Conservation (phyloP, 2,329 filamentous ascomycete species). For the Chaetomium globosum region DNA sequence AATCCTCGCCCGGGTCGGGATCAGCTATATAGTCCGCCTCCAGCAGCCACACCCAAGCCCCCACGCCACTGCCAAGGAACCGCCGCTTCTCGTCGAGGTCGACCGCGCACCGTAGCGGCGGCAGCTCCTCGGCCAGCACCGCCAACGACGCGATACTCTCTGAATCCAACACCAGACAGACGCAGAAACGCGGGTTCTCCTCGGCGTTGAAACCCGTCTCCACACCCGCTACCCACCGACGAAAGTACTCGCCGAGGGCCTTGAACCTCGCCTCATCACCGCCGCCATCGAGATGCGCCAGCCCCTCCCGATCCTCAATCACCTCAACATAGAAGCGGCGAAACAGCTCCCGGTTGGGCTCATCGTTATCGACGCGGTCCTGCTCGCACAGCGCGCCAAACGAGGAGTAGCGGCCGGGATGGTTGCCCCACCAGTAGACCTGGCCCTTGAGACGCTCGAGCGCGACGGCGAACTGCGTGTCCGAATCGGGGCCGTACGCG, state of each 20-base stretch:
- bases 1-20: slow-evolving; percentile 1
- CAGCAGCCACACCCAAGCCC: slow-evolving; percentile 11
- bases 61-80: background rate
- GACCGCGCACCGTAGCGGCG: slow-evolving; percentile 12
- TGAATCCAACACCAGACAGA: slow-evolving; percentile 9
- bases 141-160: slow-evolving; percentile 12
- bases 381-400: slow-evolving; percentile 13
- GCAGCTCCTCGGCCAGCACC: slow-evolving; percentile 3
- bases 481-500: slow-evolving; percentile 13
- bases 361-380: background rate
- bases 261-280: background rate
- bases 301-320: slow-evolving; percentile 12
- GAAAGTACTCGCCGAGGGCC: slow-evolving; percentile 10
- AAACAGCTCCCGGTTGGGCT: slow-evolving; percentile 15
- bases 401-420: slow-evolving; percentile 1
- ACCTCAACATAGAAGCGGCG: slow-evolving; percentile 5
- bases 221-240: slow-evolving; percentile 2
- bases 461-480: slow-evolving; percentile 8
- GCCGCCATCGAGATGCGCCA: slow-evolving; percentile 8
- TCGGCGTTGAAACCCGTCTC: background rate
- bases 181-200: slow-evolving; percentile 9
- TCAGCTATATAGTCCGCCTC: slow-evolving; percentile 11
- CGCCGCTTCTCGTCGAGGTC: slow-evolving; percentile 5
- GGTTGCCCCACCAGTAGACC: slow-evolving; percentile 6
- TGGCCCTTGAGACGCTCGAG: slow-evolving; percentile 9